Conservation (phyloP, 352 stramenopile species). For the Pythium grandisporangium region DNA sequence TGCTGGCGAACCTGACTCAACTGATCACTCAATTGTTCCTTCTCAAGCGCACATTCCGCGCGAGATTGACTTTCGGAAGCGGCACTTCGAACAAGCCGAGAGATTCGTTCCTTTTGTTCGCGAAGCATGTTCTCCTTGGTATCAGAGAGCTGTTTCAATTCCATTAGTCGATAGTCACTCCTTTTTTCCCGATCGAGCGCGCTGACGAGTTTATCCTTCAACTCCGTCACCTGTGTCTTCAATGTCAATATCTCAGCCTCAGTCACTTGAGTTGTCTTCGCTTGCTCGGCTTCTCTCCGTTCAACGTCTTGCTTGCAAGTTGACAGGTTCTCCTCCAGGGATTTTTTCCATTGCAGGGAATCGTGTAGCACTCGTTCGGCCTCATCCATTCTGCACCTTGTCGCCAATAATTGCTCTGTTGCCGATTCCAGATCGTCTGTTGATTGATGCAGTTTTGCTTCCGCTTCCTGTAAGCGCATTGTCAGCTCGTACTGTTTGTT, state of each 20-base stretch:
- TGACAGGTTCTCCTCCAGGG: slow-evolving; percentile 28
- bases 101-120: slow-evolving; percentile 50
- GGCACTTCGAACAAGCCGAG: slow-evolving; percentile 37
- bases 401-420: slow-evolving; percentile 35
- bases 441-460: slow-evolving; percentile 34
- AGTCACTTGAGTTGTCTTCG: slow-evolving; percentile 1
- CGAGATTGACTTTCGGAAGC: slow-evolving; percentile 36
- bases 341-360: slow-evolving; percentile 35
- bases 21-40: slow-evolving; percentile 28
- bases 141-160: slow-evolving; percentile 23
- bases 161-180: slow-evolving; percentile 23
- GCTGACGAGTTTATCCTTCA: slow-evolving; percentile 28
- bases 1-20: slow-evolving; percentile 27
- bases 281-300: slow-evolving; percentile 3
- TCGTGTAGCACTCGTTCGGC: slow-evolving; percentile 45
- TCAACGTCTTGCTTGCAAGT: too few relatives aligned
- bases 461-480: slow-evolving; percentile 47
- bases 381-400: slow-evolving; percentile 44
- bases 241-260: slow-evolving; percentile 26
- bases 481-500: slow-evolving; percentile 81
- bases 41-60: slow-evolving; percentile 39
- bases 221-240: slow-evolving; percentile 28
- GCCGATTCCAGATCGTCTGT: slow-evolving; percentile 24
- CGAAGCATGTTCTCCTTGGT: slow-evolving; percentile 19
- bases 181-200: slow-evolving; percentile 25